Evolutionary conservation across 2,329 filamentous ascomycete species (phyloP).

Genomic region (Cadophora malorum): DNA sequence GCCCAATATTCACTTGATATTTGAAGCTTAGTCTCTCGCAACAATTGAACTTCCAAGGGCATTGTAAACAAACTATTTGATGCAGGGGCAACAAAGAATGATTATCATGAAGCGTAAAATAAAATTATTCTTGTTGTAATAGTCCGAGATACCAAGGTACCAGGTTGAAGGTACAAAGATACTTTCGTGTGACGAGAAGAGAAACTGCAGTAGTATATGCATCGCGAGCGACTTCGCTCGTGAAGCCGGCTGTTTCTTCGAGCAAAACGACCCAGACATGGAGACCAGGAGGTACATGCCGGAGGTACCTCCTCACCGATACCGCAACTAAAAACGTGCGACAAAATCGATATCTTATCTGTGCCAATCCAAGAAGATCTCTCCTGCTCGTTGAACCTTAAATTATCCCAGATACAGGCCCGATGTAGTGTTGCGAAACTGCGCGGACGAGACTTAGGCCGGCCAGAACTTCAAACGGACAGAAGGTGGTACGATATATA

Average conservation of each 20-base stretch:
- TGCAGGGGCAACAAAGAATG: neutral
- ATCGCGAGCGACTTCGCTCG: neutral
- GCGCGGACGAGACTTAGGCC: neutral
- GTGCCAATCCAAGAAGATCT: neutral
- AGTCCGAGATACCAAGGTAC: neutral
- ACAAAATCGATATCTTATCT: neutral
- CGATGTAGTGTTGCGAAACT: neutral
- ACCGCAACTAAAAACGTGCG: conserved; percentile 1
- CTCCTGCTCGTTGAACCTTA: neutral
- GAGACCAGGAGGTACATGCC: neutral
- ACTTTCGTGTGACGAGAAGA: neutral
- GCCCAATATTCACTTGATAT: neutral
- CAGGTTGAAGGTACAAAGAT: neutral
- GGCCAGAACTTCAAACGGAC: neutral
- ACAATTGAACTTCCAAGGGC: neutral
- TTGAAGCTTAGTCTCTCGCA: neutral
- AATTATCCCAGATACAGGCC: neutral
- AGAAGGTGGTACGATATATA: neutral
- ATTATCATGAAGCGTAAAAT: neutral
- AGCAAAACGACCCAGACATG: neutral
- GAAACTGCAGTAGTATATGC: neutral
- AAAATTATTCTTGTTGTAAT: neutral
- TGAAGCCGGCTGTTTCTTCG: neutral
- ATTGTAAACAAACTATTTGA: neutral
- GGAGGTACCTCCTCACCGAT: neutral